A percentile compares a stretch with the other conserved stretches of the same genome.
Conservation (phyloP, 2,329 filamentous ascomycete species). For the Colletotrichum aenigma region DNA sequence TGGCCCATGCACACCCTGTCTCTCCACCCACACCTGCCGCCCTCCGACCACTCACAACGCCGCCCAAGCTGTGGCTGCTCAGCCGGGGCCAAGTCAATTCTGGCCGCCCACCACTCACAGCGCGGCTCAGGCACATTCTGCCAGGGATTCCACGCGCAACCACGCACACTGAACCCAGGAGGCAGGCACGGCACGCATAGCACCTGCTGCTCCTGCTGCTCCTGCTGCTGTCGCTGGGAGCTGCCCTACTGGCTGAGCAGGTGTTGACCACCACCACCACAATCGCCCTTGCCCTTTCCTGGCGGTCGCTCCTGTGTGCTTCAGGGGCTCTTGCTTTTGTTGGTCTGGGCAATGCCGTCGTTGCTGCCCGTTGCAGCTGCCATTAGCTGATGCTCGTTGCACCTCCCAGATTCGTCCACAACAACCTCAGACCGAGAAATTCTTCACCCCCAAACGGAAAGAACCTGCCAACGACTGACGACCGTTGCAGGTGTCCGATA, state of each 20-base stretch:
- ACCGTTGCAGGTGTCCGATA: neutral
- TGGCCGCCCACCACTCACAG: neutral
- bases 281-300: neutral
- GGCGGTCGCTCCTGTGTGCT: conserved; percentile 2
- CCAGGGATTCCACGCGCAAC: neutral
- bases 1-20: neutral
- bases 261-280: neutral
- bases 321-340: conserved; percentile 16
- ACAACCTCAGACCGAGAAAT: neutral
- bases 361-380: neutral
- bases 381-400: neutral
- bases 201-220: neutral
- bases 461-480: neutral
- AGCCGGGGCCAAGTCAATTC: neutral
- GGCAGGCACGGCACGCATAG: neutral
- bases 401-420: neutral
- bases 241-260: neutral
- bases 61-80: neutral
- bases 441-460: neutral
- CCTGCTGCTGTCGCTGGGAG: neutral
- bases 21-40: neutral
- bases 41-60: neutral
- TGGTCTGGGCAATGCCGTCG: conserved; percentile 3
- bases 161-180: neutral
- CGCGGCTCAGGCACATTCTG: neutral